These are phyloP conservation scores for Pseudocercospora pini-densiflorae DNA, from an alignment of 2,329 filamentous ascomycete genomes.

Conservation along the genomic window DNA sequence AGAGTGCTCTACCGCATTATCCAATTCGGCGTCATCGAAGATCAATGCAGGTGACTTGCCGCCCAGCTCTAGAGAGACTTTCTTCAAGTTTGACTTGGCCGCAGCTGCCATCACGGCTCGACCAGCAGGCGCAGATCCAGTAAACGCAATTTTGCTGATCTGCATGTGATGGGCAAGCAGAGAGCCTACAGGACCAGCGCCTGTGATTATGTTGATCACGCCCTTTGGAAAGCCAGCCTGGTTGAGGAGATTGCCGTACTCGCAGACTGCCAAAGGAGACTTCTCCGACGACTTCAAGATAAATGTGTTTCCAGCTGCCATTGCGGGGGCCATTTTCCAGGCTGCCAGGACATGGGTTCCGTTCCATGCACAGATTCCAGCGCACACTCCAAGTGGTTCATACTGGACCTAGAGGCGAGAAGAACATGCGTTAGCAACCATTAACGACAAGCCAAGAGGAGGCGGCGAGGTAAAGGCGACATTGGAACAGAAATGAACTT, in stretches of 20 bases:
- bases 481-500: too few relatives aligned
- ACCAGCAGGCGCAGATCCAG: slow-evolving; percentile 72
- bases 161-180: slow-evolving; percentile 68
- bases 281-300: slow-evolving; percentile 67
- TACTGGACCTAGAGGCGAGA: slow-evolving; percentile 34
- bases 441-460: too few relatives aligned
- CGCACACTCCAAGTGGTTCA: slow-evolving; percentile 49
- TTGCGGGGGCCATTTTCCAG: slow-evolving; percentile 62
- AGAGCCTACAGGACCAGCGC: slow-evolving; percentile 48
- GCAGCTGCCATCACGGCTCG: slow-evolving; percentile 44
- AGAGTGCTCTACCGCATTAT: slow-evolving; percentile 27
- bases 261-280: slow-evolving; percentile 60
- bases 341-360: slow-evolving; percentile 44
- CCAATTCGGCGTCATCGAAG: slow-evolving; percentile 36
- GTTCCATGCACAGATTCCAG: slow-evolving; percentile 43
- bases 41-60: slow-evolving; percentile 37
- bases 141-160: slow-evolving; percentile 78
- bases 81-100: slow-evolving; percentile 31
- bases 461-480: too few relatives aligned
- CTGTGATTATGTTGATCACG: slow-evolving; percentile 47
- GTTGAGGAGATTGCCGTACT: slow-evolving; percentile 50
- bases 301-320: slow-evolving; percentile 61
- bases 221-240: slow-evolving; percentile 51
- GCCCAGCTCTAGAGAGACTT: slow-evolving; percentile 32
- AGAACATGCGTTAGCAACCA: too few relatives aligned